Percentiles rank a stretch among this genome's conserved stretches.
Conservation (phyloP, 176 grass and related monocot genomes). For the Chrysopogon serrulatus region DNA sequence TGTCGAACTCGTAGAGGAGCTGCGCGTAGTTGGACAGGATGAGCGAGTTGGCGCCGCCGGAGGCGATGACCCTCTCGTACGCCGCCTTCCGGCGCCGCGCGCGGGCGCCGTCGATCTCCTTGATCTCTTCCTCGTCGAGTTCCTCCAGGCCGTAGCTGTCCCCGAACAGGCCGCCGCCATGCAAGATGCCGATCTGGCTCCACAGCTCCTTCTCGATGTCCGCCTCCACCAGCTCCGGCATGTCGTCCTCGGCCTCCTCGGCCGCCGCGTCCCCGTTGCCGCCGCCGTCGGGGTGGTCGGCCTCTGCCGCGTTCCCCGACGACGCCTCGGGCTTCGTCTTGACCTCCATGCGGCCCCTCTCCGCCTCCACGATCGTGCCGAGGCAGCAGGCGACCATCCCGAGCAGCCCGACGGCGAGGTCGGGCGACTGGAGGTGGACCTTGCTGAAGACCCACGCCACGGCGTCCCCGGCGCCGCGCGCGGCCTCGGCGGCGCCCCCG, state of each 20-base stretch:
- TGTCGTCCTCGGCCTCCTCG: slow-evolving; percentile 1
- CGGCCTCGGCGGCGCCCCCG: slow-evolving; percentile 25
- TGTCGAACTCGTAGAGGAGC: slow-evolving; percentile 75
- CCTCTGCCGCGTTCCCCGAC: background rate
- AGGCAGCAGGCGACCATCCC: slow-evolving; percentile 34
- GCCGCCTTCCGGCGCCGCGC: slow-evolving; percentile 27
- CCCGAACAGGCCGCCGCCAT: background rate
- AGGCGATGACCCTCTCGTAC: slow-evolving; percentile 67
- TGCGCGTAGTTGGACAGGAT: slow-evolving; percentile 92
- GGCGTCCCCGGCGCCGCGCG: slow-evolving; percentile 37
- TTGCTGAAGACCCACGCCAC: slow-evolving; percentile 48
- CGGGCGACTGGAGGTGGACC: slow-evolving; percentile 48
- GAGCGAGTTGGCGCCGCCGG: slow-evolving; percentile 50
- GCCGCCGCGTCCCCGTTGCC: background rate
- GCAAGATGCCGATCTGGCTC: slow-evolving; percentile 60
- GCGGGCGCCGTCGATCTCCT: background rate
- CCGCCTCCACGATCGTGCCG: slow-evolving; percentile 29
- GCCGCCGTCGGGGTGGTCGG: background rate
- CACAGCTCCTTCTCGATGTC: slow-evolving; percentile 47
- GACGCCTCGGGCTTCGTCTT: background rate
- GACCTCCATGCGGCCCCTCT: slow-evolving; percentile 5
- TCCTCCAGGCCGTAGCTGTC: background rate
- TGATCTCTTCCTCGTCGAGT: slow-evolving; percentile 2
- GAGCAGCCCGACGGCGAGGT: slow-evolving; percentile 44
- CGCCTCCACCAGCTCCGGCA: slow-evolving; percentile 20